Percentiles rank a stretch among this genome's conserved stretches.
Evolutionary conservation across 2,329 filamentous ascomycete species (phyloP).

Genomic region (Aspergillus sp.): DNA sequence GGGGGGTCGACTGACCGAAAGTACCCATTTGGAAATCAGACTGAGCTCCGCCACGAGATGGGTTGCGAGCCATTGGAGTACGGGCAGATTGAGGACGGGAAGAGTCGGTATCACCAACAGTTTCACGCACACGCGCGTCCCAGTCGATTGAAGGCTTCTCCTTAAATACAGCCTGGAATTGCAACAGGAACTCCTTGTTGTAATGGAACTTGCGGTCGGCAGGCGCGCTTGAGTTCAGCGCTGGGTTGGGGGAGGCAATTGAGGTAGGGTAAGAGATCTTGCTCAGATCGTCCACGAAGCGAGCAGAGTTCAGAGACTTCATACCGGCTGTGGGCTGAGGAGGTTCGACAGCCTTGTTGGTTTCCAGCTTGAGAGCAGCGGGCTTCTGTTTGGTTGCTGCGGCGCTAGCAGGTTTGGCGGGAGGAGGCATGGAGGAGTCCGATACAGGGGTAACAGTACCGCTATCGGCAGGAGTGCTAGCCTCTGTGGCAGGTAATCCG

Average conservation of each 20-base stretch:
- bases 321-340: conserved; percentile 91
- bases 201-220: conserved; percentile 85
- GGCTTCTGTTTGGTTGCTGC: conserved; percentile 75
- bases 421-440: conserved; percentile 48
- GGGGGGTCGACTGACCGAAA: conserved; percentile 55
- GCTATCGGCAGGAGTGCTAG: conserved; percentile 44
- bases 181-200: conserved; percentile 89
- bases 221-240: conserved; percentile 73
- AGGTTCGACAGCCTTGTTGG: conserved; percentile 82
- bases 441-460: conserved; percentile 48
- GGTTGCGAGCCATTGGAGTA: conserved; percentile 51
- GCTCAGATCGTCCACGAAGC: conserved; percentile 78
- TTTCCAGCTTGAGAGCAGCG: conserved; percentile 82
- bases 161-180: conserved; percentile 94
- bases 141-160: conserved; percentile 96
- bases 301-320: conserved; percentile 86
- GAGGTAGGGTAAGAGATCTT: conserved; percentile 79
- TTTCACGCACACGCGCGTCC: conserved; percentile 80
- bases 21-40: conserved; percentile 65
- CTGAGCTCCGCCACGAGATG: conserved; percentile 54
- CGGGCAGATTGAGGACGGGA: conserved; percentile 60
- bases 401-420: conserved; percentile 54
- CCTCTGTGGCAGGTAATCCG: conserved; percentile 35
- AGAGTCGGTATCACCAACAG: conserved; percentile 73
- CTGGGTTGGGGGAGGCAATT: conserved; percentile 86